Base-by-base conservation (phyloP, 257 asterid species). In the Ilex asprella region DNA sequence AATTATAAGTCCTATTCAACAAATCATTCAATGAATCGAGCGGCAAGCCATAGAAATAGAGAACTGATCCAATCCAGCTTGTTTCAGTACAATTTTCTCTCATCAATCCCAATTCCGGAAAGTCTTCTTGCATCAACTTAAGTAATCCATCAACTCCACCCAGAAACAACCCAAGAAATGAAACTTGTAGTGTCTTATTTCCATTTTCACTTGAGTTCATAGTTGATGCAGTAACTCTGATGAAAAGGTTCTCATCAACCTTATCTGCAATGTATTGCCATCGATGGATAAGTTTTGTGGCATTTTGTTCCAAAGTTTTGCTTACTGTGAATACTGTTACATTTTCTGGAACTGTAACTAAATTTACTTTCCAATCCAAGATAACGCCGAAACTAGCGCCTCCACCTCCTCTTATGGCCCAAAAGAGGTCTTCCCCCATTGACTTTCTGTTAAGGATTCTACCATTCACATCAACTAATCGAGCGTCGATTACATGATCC, bases 71-170 rank as follows among this genome's bases (percentile, higher is more conserved):
- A 16, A 69, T 35, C 79, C 79, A 80, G 14, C 76, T 71, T 78
- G 69, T 66, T 21, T 76, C 80, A 0, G 29, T 27, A 62, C 76
- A 71, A 7, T 76, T 78, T 56, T 67, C 60, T 52, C 78, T 71
- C 16, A 21, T 55, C n/a, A 76, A 13, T 0, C 80, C 85, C 32
- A 79, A 31, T 32, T 80, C 75, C 0, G 81, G 86, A 69, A 80
- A 80, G 6, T 49, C 58, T 31, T 43, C 13, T 27, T 61, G 58
- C 69, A 70, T 58, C 30, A 63, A 0, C 0, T 64, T 11, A 10
- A 80, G 39, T 39, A 80, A 58, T 43, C 60, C 30, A 32, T 76
- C 75, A 30, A 54, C 51, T 12, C 71, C 63, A 1, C 86, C 86
- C 2, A 74, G 75, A 68, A 59, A 80, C 0, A 72, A 21, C 1